Evolutionary conservation across 1,284 basidiomycete species (phyloP).

Genomic region (Melampsora americana): DNA sequence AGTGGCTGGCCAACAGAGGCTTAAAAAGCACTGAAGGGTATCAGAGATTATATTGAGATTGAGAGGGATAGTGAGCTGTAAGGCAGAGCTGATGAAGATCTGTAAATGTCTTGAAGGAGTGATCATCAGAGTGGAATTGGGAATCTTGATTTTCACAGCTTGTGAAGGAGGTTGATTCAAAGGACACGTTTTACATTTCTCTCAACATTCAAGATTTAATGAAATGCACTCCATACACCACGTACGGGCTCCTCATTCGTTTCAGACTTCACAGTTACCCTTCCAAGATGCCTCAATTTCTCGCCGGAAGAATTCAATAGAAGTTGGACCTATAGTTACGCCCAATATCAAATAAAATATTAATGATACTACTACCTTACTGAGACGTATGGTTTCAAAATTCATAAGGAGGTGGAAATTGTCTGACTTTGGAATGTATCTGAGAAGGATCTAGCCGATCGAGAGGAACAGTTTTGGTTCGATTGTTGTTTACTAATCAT

Average conservation of each 20-base stretch:
- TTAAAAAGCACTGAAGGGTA: no score
- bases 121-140: no score
- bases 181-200: background rate
- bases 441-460: constrained; percentile 25
- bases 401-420: background rate
- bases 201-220: background rate
- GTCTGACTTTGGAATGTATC: background rate
- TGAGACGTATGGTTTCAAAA: background rate
- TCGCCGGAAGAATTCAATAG: constrained; percentile 14
- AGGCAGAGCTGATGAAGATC: no score
- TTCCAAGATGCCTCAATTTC: constrained; percentile 7
- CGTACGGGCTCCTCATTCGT: background rate
- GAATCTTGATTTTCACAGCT: no score
- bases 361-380: no score
- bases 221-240: constrained; percentile 5
- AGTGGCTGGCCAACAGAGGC: no score
- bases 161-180: no score
- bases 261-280: background rate
- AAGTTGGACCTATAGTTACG: constrained; percentile 7
- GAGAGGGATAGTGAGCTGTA: no score
- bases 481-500: constrained; percentile 38
- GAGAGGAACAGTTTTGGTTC: constrained; percentile 37
- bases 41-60: no score
- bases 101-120: no score
- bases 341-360: background rate